A percentile compares a stretch with the other conserved stretches of the same genome.
phyloP scores from a whole-genome alignment of 2,329 filamentous ascomycete species.

The Lachnellula arida region DNA sequence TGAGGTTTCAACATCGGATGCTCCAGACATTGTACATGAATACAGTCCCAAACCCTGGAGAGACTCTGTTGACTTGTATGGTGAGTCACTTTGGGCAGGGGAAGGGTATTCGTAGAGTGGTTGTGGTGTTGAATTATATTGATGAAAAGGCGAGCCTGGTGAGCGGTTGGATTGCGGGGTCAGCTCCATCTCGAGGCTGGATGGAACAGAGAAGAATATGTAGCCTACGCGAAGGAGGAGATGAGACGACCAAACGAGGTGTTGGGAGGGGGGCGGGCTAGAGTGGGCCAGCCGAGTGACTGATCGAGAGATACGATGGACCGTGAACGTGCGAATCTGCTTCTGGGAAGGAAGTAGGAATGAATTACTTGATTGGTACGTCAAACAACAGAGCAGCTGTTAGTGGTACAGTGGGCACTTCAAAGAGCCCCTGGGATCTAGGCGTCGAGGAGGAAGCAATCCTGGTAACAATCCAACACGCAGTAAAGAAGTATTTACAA shows the following conservation, averaged over 20 bases:
- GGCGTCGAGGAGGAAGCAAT: neutral
- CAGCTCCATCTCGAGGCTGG: constrained; percentile 26
- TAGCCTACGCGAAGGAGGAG: neutral
- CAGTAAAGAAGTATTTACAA: neutral
- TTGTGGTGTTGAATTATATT: constrained; percentile 26
- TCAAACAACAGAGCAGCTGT: neutral
- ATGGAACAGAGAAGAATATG: constrained; percentile 12
- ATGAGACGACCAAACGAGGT: neutral
- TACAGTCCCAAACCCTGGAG: constrained; percentile 29
- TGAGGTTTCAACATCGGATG: constrained; percentile 22
- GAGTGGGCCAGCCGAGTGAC: constrained; percentile 4
- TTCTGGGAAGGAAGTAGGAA: neutral
- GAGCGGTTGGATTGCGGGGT: constrained; percentile 31
- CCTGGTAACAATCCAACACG: neutral
- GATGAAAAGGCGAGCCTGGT: constrained; percentile 27
- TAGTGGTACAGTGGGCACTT: neutral
- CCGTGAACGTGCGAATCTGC: neutral
- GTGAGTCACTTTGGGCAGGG: constrained; percentile 30
- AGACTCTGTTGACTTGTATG: constrained; percentile 26
- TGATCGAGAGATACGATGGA: constrained; percentile 8
- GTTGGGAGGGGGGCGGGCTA: constrained; percentile 2
- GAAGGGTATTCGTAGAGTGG: constrained; percentile 33
- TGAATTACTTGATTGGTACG: constrained; percentile 3
- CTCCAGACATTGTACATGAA: constrained; percentile 28
- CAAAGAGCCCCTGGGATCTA: neutral